Conservation (phyloP, 2,329 filamentous ascomycete species). For the Chrysoporthe cubensis region DNA sequence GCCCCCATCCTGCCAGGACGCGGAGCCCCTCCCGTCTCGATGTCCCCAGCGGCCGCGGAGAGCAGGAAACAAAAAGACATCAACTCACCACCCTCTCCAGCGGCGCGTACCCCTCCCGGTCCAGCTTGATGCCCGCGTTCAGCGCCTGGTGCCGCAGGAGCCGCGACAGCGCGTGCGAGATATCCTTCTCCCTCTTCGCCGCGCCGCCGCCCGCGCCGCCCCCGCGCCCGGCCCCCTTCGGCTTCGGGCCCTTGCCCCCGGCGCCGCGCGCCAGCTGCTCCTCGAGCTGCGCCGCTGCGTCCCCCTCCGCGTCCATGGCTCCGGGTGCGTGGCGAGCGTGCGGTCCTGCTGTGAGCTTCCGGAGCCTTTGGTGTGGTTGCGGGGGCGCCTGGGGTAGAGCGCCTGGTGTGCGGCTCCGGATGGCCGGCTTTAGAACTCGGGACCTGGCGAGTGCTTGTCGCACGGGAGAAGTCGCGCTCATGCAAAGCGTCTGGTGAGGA, state of each 20-base stretch:
- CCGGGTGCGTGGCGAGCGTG: background rate
- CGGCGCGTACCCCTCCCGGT: conserved; percentile 62
- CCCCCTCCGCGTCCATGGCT: conserved; percentile 26
- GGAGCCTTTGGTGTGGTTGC: background rate
- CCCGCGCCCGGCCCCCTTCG: conserved; percentile 5
- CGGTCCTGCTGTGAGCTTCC: background rate
- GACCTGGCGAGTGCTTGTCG: too few relatives aligned
- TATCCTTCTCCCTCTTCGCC: conserved; percentile 48
- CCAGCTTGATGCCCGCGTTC: conserved; percentile 60
- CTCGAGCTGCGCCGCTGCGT: conserved; percentile 29
- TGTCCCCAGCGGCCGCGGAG: background rate
- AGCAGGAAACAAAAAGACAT: conserved; percentile 10
- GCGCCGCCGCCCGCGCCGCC: conserved; percentile 34
- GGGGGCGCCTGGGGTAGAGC: background rate
- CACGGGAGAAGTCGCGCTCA: too few relatives aligned
- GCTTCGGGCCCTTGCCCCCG: background rate
- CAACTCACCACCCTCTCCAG: conserved; percentile 62
- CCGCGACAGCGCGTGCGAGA: conserved; percentile 59
- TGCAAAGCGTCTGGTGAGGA: too few relatives aligned
- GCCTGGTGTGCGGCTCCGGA: background rate
- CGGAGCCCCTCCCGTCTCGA: too few relatives aligned
- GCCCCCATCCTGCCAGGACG: background rate
- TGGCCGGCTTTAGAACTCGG: too few relatives aligned
- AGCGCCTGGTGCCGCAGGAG: conserved; percentile 61
- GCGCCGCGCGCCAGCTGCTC: conserved; percentile 15